Evolutionary conservation across 345 rosid genomes (phyloP).

Genomic region (Murraya koenigii): DNA sequence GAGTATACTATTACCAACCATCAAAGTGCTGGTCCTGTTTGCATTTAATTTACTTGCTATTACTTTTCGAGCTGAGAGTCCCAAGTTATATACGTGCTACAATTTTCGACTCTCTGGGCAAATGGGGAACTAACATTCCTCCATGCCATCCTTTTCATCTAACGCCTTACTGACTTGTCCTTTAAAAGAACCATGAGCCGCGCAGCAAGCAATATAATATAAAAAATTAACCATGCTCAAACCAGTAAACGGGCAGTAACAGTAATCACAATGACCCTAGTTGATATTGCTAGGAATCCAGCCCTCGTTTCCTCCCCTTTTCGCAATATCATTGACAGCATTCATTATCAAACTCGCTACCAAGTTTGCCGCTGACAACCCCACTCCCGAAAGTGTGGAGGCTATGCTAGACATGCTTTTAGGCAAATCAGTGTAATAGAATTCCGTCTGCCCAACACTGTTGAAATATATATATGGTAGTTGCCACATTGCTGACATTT

Average conservation of each 20-base stretch:
- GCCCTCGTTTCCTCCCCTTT: constrained; percentile 26
- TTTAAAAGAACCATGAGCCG: constrained; percentile 41
- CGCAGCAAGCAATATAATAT: constrained; percentile 35
- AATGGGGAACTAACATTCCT: background rate
- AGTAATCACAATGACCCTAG: constrained; percentile 54
- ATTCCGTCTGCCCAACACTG: constrained; percentile 42
- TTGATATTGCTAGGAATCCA: constrained; percentile 51
- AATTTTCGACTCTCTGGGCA: background rate
- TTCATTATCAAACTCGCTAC: constrained; percentile 38
- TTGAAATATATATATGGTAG: constrained; percentile 43
- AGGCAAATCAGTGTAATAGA: constrained; percentile 52
- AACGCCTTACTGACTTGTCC: background rate
- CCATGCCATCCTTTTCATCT: background rate
- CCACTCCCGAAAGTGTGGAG: constrained; percentile 30
- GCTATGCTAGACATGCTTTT: constrained; percentile 53
- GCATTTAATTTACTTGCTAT: too few relatives aligned
- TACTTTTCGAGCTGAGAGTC: background rate
- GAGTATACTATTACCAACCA: background rate
- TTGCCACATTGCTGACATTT: constrained; percentile 54
- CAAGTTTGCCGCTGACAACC: constrained; percentile 33
- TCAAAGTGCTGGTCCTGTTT: background rate
- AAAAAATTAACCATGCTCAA: constrained; percentile 38
- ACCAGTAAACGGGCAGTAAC: constrained; percentile 39
- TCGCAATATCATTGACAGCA: constrained; percentile 25
- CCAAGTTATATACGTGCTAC: too few relatives aligned